Base-by-base conservation (phyloP, 2,329 filamentous ascomycete genomes). In the Colletotrichum euphorbiae region DNA sequence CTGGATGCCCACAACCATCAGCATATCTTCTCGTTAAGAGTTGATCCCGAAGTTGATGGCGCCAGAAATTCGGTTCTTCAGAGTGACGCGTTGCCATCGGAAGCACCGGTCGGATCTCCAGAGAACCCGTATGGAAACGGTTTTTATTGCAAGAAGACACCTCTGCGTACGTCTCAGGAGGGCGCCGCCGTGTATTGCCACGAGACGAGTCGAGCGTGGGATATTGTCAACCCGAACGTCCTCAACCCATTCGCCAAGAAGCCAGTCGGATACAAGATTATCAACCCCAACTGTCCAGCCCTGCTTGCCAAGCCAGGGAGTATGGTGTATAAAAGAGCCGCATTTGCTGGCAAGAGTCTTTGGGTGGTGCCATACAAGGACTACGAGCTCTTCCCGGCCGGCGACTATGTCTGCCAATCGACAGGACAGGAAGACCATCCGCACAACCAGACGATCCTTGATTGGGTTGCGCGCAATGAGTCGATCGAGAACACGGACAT, bases 61-160 rank as follows among this genome's bases (percentile, higher is more conserved):
- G 82, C 87, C 67, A 93, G 92, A 74, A 91, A 70, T 21, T 59
- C 90, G 0, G 80, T 94, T 67, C 90, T 92, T 80, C 87, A 92
- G 77, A 90, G 91, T 50, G 91, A 94, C 73, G 90, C 91, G 3
- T 81, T 84, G 1, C 83, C 80, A 9, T 89, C 88, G 0, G 81
- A 87, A 0, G 90, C 86, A 9, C 86, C 88, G 46, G 85, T 91
- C 0, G 91, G 91, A 11, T 90, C 87, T 55, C 79, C 81, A 8
- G 89, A 92, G 76, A 93, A 94, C 78, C 87, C 84, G 62, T 90
- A 92, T 76, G 91, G 91, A 69, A 93, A 93, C 74, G 91, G 90
- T 6, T 93, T 93, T 78, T 93, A 74, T 67, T 73, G 70, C 69
- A 73, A 71, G 54, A 75, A 73, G 72, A 76, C 74, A 28, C 65